Base-by-base conservation (phyloP, 2,329 filamentous ascomycete genomes). In the Botrytis pseudocinerea region DNA sequence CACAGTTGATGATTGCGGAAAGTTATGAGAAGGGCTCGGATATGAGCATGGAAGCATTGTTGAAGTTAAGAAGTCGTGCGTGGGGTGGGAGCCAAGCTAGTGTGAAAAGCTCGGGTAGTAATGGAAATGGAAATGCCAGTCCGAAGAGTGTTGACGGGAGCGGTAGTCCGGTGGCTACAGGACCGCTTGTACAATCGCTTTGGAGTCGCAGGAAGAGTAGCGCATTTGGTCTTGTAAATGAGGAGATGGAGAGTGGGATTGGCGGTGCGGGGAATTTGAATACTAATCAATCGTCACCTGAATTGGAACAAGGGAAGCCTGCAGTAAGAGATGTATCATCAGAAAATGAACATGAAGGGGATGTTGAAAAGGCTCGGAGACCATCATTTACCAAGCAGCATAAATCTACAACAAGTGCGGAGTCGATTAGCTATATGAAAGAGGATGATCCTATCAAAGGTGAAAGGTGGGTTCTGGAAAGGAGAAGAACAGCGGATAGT, bases 71-170 rank as follows among this genome's bases (percentile, higher is more conserved):
- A 5, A 91, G 89, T 18, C 90, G 88, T 68, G 91, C 94, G 0
- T 97, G 93, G 88, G 93, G 93, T 38, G 92, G 92, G 7, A 96
- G 93, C 73, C 92, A 93, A 78, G 90, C 87, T 1, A 95, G 93
- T 78, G 82, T 94, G 9, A 85, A 85, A 69, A 92, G 88, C 76
- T 82, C 75, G 64, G 75, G 70, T 16, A 92, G 88, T 76, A 82
- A 77, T 69, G 75, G 71, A 4, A 68, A 72, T 40, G 70, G 62
- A 20, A 69, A 61, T 48, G 72, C 85, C 83, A 82, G 81, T 68
- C 81, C 81, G 22, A 76, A 75, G 46, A 74, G 75, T 66, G 75
- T 73, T 57, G 71, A 73, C 61, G 78, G 78, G 35, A 79, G 77
- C 73, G 70, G 68, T 2, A 79, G 77, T 66, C 80, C 80, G 12